Base-by-base conservation (phyloP, 2,329 filamentous ascomycete species). In the Dactylella cylindrospora region DNA sequence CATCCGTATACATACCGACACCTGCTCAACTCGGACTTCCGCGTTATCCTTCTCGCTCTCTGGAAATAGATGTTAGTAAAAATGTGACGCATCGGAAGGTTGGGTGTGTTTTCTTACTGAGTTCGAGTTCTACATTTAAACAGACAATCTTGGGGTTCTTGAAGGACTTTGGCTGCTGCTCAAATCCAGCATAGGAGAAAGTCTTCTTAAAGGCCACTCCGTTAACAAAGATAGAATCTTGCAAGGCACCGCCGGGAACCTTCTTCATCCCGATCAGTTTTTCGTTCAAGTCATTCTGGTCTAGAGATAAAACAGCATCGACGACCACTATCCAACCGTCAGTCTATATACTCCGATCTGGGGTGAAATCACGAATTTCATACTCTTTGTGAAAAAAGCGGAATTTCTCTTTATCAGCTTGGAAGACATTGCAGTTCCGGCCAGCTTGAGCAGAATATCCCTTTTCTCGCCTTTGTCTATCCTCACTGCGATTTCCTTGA, bases 151-250 rank as follows among this genome's bases (percentile, higher is more conserved):
- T 95, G 64, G 93, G 93, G 75, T 95, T 83, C 72, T 81, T 84
- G 79, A 98, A 97, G 5, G 82, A 84, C 77, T 98, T 98, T 67
- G 93, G 93, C 77, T 98, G 93, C 77, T 98, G 93, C 77, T 98
- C 93, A 76, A 98, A 98, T 72, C 93, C 93, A 69, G 93, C 93
- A 73, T 98, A 98, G 45, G 91, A 90, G 75, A 98, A 98, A 3
- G 93, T 98, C 83, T 98, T 98, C 80, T 97, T 97, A 80, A 98
- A 98, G 28, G 93, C 91, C 65, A 98, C 93, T 72, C 93, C 93
- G 74, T 97, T 93, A 72, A 98, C 86, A 75, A 97, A 97, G 32
- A 95, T 82, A 2, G 91, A 96, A 66, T 97, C 93, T 71, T 95
- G 93, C 25, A 98, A 82, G 29, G 89, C 95, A 73, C 93, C 93